phyloP scores from a whole-genome alignment of 495 filamentous ascomycete species.

The Aspergillus bertholletiae region DNA sequence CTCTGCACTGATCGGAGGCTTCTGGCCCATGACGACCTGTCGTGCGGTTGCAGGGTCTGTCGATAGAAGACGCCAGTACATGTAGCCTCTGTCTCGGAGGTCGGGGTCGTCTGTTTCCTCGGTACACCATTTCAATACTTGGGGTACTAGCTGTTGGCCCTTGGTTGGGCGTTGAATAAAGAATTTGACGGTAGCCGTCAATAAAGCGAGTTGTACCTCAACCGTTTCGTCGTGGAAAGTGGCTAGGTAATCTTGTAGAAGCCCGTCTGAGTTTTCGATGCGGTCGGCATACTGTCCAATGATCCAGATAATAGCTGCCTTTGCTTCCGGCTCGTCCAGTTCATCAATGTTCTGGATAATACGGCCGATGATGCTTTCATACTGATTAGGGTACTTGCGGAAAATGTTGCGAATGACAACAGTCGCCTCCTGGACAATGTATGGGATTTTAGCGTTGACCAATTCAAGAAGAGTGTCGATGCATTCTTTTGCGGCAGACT shows the following conservation, averaged over 20 bases:
- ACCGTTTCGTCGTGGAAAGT: conserved; percentile 91
- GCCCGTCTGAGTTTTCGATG: conserved; percentile 91
- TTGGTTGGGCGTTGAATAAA: conserved; percentile 98
- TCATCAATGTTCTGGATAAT: conserved; percentile 96
- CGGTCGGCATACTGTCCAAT: conserved; percentile 97
- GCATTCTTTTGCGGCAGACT: conserved; percentile 83
- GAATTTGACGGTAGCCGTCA: conserved; percentile 96
- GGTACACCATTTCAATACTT: conserved; percentile 97
- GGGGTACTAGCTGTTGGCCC: conserved; percentile 88
- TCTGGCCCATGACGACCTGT: conserved; percentile 91
- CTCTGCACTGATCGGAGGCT: conserved; percentile 94
- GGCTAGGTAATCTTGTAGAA: conserved; percentile 92
- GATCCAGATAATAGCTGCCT: conserved; percentile 99
- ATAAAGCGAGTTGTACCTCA: conserved; percentile 90
- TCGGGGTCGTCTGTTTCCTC: conserved; percentile 99
- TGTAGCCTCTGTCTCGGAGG: conserved; percentile 91
- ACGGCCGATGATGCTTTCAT: conserved; percentile 93
- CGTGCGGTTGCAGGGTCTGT: conserved; percentile 86
- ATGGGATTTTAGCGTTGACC: conserved; percentile 97
- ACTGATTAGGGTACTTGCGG: conserved; percentile 97
- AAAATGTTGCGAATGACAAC: conserved; percentile 99
- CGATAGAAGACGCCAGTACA: conserved; percentile 99
- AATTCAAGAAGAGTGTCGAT: conserved; percentile 91
- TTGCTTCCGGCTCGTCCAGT: conserved; percentile 97
- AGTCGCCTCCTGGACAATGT: conserved; percentile 99